Evolutionary conservation across 2,329 filamentous ascomycete genomes (phyloP), one percentile per base, ranked within the genome.

Genomic region (Aureobasidium pullulans): DNA sequence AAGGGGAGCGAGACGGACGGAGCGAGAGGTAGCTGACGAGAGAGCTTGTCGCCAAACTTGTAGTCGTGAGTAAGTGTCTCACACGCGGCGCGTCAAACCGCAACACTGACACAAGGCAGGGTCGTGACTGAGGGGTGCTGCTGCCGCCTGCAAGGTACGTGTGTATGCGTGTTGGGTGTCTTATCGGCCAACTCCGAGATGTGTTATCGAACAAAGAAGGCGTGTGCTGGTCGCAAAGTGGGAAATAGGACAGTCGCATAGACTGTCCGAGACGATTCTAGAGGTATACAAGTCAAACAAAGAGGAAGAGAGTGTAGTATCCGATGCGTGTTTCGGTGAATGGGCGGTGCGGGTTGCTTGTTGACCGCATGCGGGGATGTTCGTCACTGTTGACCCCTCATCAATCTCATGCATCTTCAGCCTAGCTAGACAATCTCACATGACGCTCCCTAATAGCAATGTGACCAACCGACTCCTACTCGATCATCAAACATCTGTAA

Each of bases 211-310:
- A 36, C 40, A 46, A 46, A 36, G 40, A 36, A 29, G 29, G 32
- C 6, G 40, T 46, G 32, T 42, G 16, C 40, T 40, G 52, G 28
- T 15, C 6, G 32, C 10, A 36, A 7, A 28, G 13, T 19, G 7
- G 23, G 52, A 29, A 5, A 37, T 8, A 23, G 42, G 29, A 47
- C 54, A 57, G 54, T 57, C 54, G 54, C 54, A n/a, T 11, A 57
- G 54, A 48, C 43, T 57, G 54, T 48, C 31, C 43, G 54, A 57
- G 32, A 39, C 16, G 39, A 46, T 56, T 11, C 31, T n/a, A 46
- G 42, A 36, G 31, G 40, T 56, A 32, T 42, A 54, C 39, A 16
- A 37, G 29, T 11, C 39, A 29, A 43, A 54, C 39, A 54, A 54
- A 54, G 40, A 44, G 52, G 39, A 5, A 13, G 44, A 13, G 29